These are phyloP conservation scores for Phytophthora cajani DNA, from an alignment of 352 stramenopile species.

Conservation along the genomic window DNA sequence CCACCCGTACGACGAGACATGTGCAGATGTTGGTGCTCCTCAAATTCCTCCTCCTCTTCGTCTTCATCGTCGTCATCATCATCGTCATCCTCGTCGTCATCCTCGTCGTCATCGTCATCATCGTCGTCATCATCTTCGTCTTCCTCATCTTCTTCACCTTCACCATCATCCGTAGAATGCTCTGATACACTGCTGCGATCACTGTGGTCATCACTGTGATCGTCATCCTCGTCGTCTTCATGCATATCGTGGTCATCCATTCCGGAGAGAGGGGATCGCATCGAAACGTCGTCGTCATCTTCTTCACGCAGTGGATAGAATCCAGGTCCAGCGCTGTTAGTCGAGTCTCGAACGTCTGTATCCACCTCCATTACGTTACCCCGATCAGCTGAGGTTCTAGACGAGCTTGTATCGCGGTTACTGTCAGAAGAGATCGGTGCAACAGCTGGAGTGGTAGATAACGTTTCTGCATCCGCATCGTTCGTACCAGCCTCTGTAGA, in stretches of 20 bases:
- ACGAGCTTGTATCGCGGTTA: not conserved
- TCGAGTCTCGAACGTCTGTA: conserved; percentile 6
- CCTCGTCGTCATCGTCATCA: conserved; percentile 71
- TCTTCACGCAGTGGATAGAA: conserved; percentile 39
- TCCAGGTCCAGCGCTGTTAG: conserved; percentile 7
- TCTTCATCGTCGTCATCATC: conserved; percentile 64
- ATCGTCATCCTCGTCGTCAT: conserved; percentile 69
- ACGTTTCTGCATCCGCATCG: not conserved
- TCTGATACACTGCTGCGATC: conserved; percentile 69
- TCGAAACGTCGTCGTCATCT: conserved; percentile 68
- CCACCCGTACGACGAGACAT: conserved; percentile 49
- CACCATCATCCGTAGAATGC: conserved; percentile 56
- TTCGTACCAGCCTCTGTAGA: not conserved
- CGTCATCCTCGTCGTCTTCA: conserved; percentile 50
- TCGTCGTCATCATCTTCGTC: conserved; percentile 75
- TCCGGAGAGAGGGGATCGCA: conserved; percentile 60
- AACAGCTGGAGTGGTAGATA: not conserved
- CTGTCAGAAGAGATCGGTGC: conserved; percentile 4
- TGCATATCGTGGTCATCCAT: conserved; percentile 67
- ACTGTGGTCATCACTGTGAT: conserved; percentile 62
- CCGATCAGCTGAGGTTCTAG: not conserved
- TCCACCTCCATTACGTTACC: conserved; percentile 33
- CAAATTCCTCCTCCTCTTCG: conserved; percentile 68
- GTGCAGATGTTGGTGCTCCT: conserved; percentile 64
- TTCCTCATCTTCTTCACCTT: conserved; percentile 60